Conservation (phyloP, 2,329 filamentous ascomycete genomes). For the Pseudopithomyces maydicus region DNA sequence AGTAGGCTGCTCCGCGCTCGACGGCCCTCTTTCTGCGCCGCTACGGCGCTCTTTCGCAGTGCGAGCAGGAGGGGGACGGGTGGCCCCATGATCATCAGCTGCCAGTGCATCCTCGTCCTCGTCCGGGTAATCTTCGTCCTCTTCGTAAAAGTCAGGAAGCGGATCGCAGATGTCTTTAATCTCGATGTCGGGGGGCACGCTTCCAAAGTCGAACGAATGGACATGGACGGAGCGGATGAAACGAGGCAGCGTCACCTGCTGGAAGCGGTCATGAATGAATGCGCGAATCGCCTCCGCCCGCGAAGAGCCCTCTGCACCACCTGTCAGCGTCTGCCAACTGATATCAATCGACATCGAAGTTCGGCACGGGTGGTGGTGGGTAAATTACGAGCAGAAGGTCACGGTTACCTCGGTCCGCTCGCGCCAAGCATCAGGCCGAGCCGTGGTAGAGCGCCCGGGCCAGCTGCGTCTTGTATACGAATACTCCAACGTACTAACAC, state of each 20-base stretch:
- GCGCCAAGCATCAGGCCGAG: conserved; percentile 16
- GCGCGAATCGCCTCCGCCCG: conserved; percentile 85
- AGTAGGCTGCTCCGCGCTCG: conserved; percentile 20
- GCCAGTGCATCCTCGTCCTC: conserved; percentile 52
- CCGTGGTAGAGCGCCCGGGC: conserved; percentile 7
- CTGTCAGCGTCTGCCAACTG: conserved; percentile 92
- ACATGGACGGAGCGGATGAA: conserved; percentile 97
- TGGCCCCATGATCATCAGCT: conserved; percentile 26
- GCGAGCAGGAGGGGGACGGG: conserved; percentile 37
- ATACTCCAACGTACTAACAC: conserved; percentile 10
- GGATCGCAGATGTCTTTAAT: conserved; percentile 98
- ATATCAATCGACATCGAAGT: conserved; percentile 90
- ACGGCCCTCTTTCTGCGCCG: conserved; percentile 24
- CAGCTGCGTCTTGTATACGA: conserved; percentile 1
- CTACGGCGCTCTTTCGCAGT: conserved; percentile 37
- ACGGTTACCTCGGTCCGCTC: conserved; percentile 9
- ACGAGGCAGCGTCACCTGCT: conserved; percentile 85
- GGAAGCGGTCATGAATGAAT: conserved; percentile 96
- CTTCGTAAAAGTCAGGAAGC: conserved; percentile 93
- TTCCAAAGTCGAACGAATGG: conserved; percentile 91
- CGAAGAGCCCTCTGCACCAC: conserved; percentile 81
- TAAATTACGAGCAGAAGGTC: conserved; percentile 25
- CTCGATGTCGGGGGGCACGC: conserved; percentile 79
- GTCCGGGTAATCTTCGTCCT: conserved; percentile 68
- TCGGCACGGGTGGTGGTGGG: conserved; percentile 29